Evolutionary conservation across 805 yeast species (phyloP).

Genomic region (Scheffersomyces lignosus): DNA sequence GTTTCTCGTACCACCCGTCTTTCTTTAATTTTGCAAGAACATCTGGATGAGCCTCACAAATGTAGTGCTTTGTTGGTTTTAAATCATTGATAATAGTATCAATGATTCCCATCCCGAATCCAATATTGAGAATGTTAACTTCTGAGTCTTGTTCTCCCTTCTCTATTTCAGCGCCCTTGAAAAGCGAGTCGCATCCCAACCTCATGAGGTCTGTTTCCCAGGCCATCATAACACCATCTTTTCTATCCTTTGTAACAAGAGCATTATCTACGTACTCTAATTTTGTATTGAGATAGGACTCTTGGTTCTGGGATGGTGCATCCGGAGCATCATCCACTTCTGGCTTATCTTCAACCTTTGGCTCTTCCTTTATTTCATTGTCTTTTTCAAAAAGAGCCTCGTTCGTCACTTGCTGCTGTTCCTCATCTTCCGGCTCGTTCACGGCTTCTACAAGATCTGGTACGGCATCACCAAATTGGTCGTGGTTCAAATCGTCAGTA

Average conservation of each 20-base stretch:
- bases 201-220: constrained; percentile 89
- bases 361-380: constrained; percentile 4
- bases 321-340: constrained; percentile 11
- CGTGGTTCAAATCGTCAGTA: constrained; percentile 26
- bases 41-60: constrained; percentile 93
- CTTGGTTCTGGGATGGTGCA: constrained; percentile 65
- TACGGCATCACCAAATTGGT: constrained; percentile 15
- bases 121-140: constrained; percentile 71
- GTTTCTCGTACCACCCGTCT: constrained; percentile 83
- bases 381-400: too few species aligned
- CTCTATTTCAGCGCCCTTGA: constrained; percentile 40
- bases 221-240: constrained; percentile 96
- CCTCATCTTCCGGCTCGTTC: constrained; percentile 8
- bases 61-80: constrained; percentile 72
- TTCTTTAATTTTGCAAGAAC: constrained; percentile 64
- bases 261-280: constrained; percentile 69
- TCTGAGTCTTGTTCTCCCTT: constrained; percentile 34
- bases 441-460: constrained; percentile 11
- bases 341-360: constrained; percentile 4
- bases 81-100: constrained; percentile 62
- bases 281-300: constrained; percentile 62
- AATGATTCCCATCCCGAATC: constrained; percentile 97
- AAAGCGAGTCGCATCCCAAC: constrained; percentile 74
- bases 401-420: constrained; percentile 16
- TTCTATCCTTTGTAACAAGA: constrained; percentile 65